Percentiles rank a stretch among this genome's conserved stretches.
Evolutionary conservation across 768 basidiomycete genomes (phyloP).

Genomic region (Boletus rufocinnamomeus): DNA sequence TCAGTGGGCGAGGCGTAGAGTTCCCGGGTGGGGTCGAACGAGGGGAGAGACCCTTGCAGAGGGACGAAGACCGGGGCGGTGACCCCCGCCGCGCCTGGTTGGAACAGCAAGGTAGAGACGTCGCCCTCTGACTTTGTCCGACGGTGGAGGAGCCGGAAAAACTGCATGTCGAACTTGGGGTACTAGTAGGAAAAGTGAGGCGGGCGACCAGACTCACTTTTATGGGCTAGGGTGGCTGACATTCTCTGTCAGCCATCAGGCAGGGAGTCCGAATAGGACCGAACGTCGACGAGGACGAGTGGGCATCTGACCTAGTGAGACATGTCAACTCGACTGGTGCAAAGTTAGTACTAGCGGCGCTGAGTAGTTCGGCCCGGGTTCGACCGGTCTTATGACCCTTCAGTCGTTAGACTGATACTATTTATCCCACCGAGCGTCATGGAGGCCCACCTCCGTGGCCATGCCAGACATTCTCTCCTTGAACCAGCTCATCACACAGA

Average conservation of each 20-base stretch:
- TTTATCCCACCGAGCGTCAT: neutral
- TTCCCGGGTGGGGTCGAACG: constrained; percentile 28
- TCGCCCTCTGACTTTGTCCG: constrained; percentile 49
- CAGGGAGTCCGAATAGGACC: neutral
- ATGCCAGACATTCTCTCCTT: constrained; percentile 30
- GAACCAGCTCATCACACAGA: constrained; percentile 30
- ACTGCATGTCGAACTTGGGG: constrained; percentile 43
- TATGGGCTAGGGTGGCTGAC: constrained; percentile 27
- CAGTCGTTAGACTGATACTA: neutral
- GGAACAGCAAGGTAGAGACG: constrained; percentile 29
- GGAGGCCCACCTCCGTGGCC: neutral
- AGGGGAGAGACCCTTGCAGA: constrained; percentile 22
- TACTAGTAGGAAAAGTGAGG: neutral
- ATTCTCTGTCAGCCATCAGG: constrained; percentile 14
- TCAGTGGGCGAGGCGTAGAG: constrained; percentile 18
- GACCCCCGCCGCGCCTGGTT: neutral
- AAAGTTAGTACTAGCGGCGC: too few species aligned
- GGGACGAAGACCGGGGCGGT: constrained; percentile 28
- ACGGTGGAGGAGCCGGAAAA: constrained; percentile 51
- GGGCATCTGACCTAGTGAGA: neutral
- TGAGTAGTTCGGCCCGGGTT: too few species aligned
- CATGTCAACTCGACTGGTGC: neutral
- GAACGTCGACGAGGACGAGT: neutral
- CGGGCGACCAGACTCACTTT: constrained; percentile 7
- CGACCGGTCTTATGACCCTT: neutral